phyloP scores from a whole-genome alignment of 345 rosid species.

The Eutrema heterophyllum region DNA sequence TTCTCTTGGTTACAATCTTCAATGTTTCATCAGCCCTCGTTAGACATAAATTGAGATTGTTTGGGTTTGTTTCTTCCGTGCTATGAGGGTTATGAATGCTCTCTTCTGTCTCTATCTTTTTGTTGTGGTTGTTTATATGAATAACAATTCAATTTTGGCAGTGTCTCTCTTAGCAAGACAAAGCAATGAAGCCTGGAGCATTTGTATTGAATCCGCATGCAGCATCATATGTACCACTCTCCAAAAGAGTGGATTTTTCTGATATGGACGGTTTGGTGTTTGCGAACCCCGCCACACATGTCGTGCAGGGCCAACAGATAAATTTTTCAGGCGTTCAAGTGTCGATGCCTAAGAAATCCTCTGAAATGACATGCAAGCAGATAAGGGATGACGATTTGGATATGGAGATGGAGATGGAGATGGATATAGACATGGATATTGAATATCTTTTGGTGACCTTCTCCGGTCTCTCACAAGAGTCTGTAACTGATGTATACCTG shows the following conservation, averaged over 20 bases:
- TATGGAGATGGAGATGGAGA: slow-evolving; percentile 46
- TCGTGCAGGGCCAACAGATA: slow-evolving; percentile 15
- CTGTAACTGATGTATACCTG: slow-evolving; percentile 67
- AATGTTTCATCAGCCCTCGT: too few relatives aligned
- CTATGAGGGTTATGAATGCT: background rate
- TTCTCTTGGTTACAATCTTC: too few relatives aligned
- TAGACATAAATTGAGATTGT: too few relatives aligned
- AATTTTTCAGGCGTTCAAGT: slow-evolving; percentile 21
- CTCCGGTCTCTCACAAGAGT: slow-evolving; percentile 75
- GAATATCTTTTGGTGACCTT: slow-evolving; percentile 61
- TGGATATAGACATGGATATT: slow-evolving; percentile 68
- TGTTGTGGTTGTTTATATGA: background rate
- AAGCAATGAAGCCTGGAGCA: slow-evolving; percentile 54
- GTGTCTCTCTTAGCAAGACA: background rate
- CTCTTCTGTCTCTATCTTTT: background rate
- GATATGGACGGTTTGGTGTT: slow-evolving; percentile 30
- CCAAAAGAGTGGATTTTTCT: slow-evolving; percentile 45
- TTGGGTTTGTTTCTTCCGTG: too few relatives aligned
- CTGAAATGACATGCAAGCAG: slow-evolving; percentile 39
- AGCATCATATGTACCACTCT: slow-evolving; percentile 65
- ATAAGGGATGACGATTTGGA: slow-evolving; percentile 62
- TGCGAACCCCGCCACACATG: slow-evolving; percentile 16
- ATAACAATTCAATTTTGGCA: background rate
- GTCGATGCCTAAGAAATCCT: slow-evolving; percentile 27
- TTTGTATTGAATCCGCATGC: slow-evolving; percentile 87